Evolutionary conservation across 495 filamentous ascomycete genomes (phyloP).

Genomic region (Jackrogersella multiformis): DNA sequence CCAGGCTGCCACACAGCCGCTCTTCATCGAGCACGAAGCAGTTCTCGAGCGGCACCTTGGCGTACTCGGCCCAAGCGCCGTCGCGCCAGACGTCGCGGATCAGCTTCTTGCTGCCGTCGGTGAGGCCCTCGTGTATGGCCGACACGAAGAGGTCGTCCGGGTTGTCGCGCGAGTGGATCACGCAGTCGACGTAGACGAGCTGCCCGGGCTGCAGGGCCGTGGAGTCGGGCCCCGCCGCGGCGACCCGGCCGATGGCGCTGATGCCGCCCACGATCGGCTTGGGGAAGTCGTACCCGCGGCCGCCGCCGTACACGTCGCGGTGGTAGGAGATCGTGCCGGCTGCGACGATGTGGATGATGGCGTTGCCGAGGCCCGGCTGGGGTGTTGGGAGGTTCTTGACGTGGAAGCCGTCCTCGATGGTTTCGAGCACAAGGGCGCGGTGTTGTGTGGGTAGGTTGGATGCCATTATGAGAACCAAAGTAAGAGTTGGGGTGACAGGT

Average conservation of each 20-base stretch:
- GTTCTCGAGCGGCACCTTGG: constrained; percentile 61
- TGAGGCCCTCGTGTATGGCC: constrained; percentile 46
- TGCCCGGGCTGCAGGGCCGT: constrained; percentile 51
- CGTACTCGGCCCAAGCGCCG: constrained; percentile 58
- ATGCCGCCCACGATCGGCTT: constrained; percentile 41
- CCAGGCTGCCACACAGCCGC: constrained; percentile 45
- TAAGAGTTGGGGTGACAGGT: not conserved
- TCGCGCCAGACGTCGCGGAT: constrained; percentile 27
- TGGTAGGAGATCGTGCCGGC: constrained; percentile 44
- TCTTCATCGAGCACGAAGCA: constrained; percentile 53
- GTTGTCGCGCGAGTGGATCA: constrained; percentile 58
- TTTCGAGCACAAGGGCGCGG: constrained; percentile 44
- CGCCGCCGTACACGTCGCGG: constrained; percentile 47
- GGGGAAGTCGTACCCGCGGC: constrained; percentile 41
- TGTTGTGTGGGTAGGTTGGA: constrained; percentile 38
- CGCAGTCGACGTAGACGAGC: constrained; percentile 57
- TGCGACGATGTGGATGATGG: constrained; percentile 45
- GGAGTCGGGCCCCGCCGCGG: constrained; percentile 56
- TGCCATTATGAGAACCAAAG: constrained; percentile 29
- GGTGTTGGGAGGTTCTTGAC: constrained; percentile 49
- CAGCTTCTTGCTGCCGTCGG: constrained; percentile 32
- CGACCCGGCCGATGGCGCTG: constrained; percentile 59
- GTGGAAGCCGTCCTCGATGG: constrained; percentile 32
- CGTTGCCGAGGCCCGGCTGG: constrained; percentile 41
- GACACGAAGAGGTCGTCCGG: constrained; percentile 45